Evolutionary conservation across 2,329 filamentous ascomycete genomes (phyloP).

Genomic region (Stagonosporopsis tanaceti): DNA sequence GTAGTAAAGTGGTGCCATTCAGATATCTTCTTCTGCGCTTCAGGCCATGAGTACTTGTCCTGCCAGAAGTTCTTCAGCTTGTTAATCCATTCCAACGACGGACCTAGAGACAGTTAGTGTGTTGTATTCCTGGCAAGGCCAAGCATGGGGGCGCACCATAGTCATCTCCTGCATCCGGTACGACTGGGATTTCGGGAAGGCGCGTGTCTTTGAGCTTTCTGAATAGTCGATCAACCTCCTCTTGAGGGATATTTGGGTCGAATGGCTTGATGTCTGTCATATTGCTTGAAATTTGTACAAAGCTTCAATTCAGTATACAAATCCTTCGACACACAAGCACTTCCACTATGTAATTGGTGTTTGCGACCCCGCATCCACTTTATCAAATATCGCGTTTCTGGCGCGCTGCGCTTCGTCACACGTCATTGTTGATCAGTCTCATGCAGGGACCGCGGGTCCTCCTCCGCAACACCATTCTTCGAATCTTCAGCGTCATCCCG

Average conservation of each 20-base stretch:
- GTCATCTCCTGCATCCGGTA: slow-evolving; percentile 46
- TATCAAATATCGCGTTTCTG: slow-evolving; percentile 5
- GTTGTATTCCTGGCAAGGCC: neutral
- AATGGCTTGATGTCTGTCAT: slow-evolving; percentile 43
- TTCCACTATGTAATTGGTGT: neutral
- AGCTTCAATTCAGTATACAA: no score
- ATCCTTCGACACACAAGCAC: neutral
- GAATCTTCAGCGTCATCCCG: slow-evolving; percentile 4
- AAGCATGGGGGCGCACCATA: slow-evolving; percentile 34
- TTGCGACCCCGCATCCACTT: slow-evolving; percentile 6
- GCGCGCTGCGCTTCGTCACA: slow-evolving; percentile 5
- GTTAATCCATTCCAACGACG: slow-evolving; percentile 44
- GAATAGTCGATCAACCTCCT: slow-evolving; percentile 48
- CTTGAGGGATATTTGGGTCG: slow-evolving; percentile 43
- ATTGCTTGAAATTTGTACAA: neutral
- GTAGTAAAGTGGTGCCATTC: no score
- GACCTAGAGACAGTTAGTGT: slow-evolving; percentile 21
- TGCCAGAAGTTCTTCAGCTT: slow-evolving; percentile 47
- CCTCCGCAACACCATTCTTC: slow-evolving; percentile 7
- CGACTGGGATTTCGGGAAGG: slow-evolving; percentile 44
- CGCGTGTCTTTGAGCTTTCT: slow-evolving; percentile 47
- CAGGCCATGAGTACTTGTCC: slow-evolving; percentile 45
- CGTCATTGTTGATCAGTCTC: slow-evolving; percentile 7
- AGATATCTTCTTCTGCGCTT: slow-evolving; percentile 45
- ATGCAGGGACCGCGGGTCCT: slow-evolving; percentile 8